Base-by-base conservation (phyloP, 208 protist genomes). In the Kentomonas sorsogonicus region DNA sequence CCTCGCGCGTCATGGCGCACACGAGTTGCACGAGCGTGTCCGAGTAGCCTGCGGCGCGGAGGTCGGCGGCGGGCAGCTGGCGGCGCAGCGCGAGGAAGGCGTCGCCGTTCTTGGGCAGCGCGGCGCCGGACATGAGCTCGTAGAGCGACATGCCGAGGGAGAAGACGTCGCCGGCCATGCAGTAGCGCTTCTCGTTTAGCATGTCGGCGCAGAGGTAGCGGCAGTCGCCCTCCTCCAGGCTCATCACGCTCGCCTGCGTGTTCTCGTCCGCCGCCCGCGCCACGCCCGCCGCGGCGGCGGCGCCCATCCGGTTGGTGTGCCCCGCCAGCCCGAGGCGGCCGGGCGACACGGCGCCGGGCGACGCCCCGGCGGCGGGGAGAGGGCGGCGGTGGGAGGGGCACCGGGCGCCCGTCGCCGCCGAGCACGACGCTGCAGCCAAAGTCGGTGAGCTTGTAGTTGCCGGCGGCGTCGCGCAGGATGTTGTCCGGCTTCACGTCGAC, bases 401-500 rank as follows among this genome's bases (percentile, higher is more conserved):
- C 40, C 38, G 81, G 81, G 9, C 74, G 66, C 22, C 83, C 86
- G n/a, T 72, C 53, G 10, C 79, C 73, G 56, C 83, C 84, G 3
- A 93, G 59, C 27, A 71, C 16, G 1, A 89, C 76, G 53, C 89
- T 93, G 53, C 93, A 90, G 16, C 94, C 94, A 68, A 98, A 97
- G 63, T 98, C 94, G 15, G 76, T 83, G 25, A 98, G 75, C 59
- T 90, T 93, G 66, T 96, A 88, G 30, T 61, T 59, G 1, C 79
- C 85, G 20, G 69, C 36, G 9, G 58, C 72, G 50, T 96, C 90
- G 39, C 97, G 66, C 11, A 98, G 65, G 0, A 97, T 66, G 63
- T 98, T 98, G 50, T 97, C 94, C 11, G 89, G 87, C 63, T 97
- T 96, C 51, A 98, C 83, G 76, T 98, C 94, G 15, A 96, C 63